Percentiles rank a stretch among this genome's conserved stretches.
phyloP scores from a whole-genome alignment of 306 rosid species.

The Biancaea sappan region DNA sequence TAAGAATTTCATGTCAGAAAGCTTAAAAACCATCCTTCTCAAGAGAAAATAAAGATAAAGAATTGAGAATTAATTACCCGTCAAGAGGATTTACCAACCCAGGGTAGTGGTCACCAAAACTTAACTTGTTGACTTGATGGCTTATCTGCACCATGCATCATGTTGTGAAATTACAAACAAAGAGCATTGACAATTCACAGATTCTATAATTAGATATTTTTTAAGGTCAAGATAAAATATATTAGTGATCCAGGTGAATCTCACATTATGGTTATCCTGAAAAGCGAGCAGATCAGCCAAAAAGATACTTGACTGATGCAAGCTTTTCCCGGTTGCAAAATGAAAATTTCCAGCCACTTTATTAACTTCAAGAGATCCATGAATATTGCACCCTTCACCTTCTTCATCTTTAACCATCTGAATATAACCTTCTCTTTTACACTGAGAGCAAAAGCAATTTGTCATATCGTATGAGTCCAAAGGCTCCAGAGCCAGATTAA shows the following conservation, averaged over 20 bases:
- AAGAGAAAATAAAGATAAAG: slow-evolving; percentile 33
- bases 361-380: slow-evolving; percentile 86
- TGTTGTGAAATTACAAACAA: slow-evolving; percentile 24
- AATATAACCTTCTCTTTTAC: slow-evolving; percentile 87
- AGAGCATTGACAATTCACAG: not conserved
- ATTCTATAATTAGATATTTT: slow-evolving; percentile 10
- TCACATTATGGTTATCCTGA: slow-evolving; percentile 69
- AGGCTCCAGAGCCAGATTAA: slow-evolving; percentile 16
- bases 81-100: slow-evolving; percentile 94
- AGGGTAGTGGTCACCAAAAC: slow-evolving; percentile 77
- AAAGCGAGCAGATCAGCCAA: slow-evolving; percentile 59
- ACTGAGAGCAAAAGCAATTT: slow-evolving; percentile 53
- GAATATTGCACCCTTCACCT: slow-evolving; percentile 93
- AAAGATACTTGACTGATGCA: slow-evolving; percentile 67
- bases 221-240: not conserved
- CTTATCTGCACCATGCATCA: slow-evolving; percentile 71
- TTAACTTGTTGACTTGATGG: slow-evolving; percentile 77
- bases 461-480: slow-evolving; percentile 21
- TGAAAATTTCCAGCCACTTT: slow-evolving; percentile 93
- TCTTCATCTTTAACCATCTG: slow-evolving; percentile 83
- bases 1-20: slow-evolving; percentile 6
- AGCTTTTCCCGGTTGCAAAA: slow-evolving; percentile 80
- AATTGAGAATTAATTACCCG: slow-evolving; percentile 67
- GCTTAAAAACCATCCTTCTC: slow-evolving; percentile 6
- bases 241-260: slow-evolving; percentile 31